These are phyloP conservation scores for Vitis rotundifolia DNA, from an alignment of 164 flowering plant species.

Conservation along the genomic window DNA sequence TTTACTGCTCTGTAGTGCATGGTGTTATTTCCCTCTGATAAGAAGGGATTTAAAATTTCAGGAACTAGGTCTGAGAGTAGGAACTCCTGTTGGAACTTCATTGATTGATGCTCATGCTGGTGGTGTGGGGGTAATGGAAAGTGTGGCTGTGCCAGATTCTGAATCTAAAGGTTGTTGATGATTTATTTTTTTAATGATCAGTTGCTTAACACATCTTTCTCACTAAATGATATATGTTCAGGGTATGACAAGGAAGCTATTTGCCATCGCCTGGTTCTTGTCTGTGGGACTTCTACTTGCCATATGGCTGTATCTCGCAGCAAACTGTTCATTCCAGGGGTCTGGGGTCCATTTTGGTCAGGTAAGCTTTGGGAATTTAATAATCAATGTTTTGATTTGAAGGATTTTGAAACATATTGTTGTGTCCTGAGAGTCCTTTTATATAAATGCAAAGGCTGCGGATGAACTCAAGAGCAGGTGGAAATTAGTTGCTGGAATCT, in stretches of 20 bases:
- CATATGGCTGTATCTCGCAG: slow-evolving; percentile 84
- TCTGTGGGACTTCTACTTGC: slow-evolving; percentile 98
- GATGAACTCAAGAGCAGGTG: too few species aligned
- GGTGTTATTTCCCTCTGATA: slow-evolving; percentile 8
- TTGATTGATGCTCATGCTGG: slow-evolving; percentile 99
- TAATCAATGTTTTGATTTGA: neutral
- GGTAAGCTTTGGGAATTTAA: slow-evolving; percentile 37
- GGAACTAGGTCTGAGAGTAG: slow-evolving; percentile 82
- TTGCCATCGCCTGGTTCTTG: slow-evolving; percentile 80
- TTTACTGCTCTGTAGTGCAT: slow-evolving; percentile 6
- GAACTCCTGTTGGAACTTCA: slow-evolving; percentile 92
- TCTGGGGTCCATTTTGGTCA: slow-evolving; percentile 99
- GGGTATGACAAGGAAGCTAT: slow-evolving; percentile 58
- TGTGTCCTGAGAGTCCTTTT: too few species aligned
- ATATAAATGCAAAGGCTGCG: neutral
- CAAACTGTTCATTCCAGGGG: slow-evolving; percentile 90
- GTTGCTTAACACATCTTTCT: slow-evolving; percentile 1
- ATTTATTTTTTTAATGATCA: neutral
- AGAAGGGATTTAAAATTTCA: slow-evolving; percentile 30
- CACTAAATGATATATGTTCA: slow-evolving; percentile 25
- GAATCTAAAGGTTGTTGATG: slow-evolving; percentile 47
- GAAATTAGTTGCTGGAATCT: too few species aligned
- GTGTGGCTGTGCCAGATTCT: slow-evolving; percentile 48
- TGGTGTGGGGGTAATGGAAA: slow-evolving; percentile 95
- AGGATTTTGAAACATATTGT: neutral